Base-by-base conservation (phyloP, 495 filamentous ascomycete genomes). In the Aspergillus nanangensis region DNA sequence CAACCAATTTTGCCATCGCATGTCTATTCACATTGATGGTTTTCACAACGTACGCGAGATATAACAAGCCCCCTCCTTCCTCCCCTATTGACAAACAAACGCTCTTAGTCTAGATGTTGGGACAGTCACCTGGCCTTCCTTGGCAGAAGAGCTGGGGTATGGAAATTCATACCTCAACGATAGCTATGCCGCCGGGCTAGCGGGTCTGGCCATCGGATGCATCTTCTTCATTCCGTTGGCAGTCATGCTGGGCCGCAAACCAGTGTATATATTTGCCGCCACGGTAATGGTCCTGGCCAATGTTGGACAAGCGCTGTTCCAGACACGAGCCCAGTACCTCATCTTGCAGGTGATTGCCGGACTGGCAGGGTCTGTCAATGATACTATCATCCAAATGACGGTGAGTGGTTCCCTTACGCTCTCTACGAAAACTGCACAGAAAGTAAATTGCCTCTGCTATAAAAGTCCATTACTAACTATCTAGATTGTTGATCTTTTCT, bases 331-430 rank as follows among this genome's bases (percentile, higher is more conserved):
- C 1, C 44, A 47, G 11, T 47, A 47, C 34, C 39, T 47, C n/a
- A 22, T 40, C 8, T 20, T 47, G 18, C 44, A 47, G 24, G 44
- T 40, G 11, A 5, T 47, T 3, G 44, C 44, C 2, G 44, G 44
- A 23, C 15, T 47, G 8, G 44, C 36, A 5, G 44, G 44, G 7
- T 47, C 44, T 23, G 10, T 53, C 21, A 66, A 67, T 27, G 45
- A 53, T 10, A 32, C 56, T 7, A 52, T 69, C 24, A 55, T 71
- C 18, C 65, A 69, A 41, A 64, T 71, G 57, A 66, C 63, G 8
- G 44, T 47, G 4, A 14, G 44, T 47, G 7, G 8, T 11, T 11
- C 25, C 21, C 5, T 35, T 34, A 20, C 31, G 9, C n/a, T 9
- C 3, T 3, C 14, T 29, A 13, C 7, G n/a, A n/a, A n/a, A n/a